A percentile compares a stretch with the other conserved stretches of the same genome.
These are phyloP conservation scores for Eucalyptus regnans DNA, from an alignment of 345 rosid genomes.

Conservation along the genomic window DNA sequence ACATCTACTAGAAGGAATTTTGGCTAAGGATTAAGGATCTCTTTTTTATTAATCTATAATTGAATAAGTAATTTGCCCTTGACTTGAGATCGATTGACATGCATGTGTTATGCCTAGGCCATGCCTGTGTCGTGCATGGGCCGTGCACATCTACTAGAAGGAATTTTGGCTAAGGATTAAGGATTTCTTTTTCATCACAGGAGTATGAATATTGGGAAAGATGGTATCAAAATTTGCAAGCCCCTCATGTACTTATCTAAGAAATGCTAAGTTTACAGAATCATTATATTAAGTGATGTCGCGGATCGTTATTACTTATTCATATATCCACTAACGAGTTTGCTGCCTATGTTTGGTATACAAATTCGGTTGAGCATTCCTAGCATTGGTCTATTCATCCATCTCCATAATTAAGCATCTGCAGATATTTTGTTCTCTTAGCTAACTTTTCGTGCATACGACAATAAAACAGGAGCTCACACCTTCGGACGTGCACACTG, in stretches of 20 bases:
- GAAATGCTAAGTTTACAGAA: background rate
- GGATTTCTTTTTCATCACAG: background rate
- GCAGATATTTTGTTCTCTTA: background rate
- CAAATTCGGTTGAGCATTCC: background rate
- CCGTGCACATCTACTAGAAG: too few relatives aligned
- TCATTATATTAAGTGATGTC: background rate
- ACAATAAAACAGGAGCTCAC: slow-evolving; percentile 18
- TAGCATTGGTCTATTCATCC: background rate
- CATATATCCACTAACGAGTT: background rate
- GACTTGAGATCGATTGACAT: background rate
- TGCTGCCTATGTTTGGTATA: background rate
- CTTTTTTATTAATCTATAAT: too few relatives aligned
- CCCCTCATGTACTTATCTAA: background rate
- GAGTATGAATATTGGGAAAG: background rate
- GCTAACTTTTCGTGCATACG: background rate
- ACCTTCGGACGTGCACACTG: slow-evolving; percentile 39
- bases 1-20: too few relatives aligned
- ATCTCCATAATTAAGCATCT: background rate
- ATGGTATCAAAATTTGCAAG: background rate
- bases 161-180: too few relatives aligned
- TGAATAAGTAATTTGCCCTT: too few relatives aligned
- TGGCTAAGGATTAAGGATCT: too few relatives aligned
- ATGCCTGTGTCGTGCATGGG: too few relatives aligned
- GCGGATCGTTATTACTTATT: background rate
- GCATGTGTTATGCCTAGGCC: too few relatives aligned